These are phyloP conservation scores for Sarocladium oryzae DNA, from an alignment of 2,329 filamentous ascomycete species.

Conservation along the genomic window DNA sequence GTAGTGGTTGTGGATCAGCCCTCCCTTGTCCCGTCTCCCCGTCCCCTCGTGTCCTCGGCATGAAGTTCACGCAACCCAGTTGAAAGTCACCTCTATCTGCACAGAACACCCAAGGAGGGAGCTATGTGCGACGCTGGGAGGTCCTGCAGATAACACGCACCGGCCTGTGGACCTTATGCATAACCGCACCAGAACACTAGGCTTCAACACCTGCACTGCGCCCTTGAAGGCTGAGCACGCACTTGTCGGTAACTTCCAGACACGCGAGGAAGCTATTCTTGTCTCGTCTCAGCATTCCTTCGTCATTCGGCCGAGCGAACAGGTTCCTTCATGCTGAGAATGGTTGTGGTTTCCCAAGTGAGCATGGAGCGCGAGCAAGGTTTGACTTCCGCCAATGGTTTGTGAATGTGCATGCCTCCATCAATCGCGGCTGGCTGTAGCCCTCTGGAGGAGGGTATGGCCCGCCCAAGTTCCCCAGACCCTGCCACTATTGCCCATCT, in stretches of 20 bases:
- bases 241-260: neutral
- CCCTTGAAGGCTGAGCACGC: slow-evolving; percentile 7
- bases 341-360: neutral
- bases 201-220: slow-evolving; percentile 6
- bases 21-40: slow-evolving; percentile 6
- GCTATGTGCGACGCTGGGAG: neutral
- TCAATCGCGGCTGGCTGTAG: too few species aligned
- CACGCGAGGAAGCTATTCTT: neutral
- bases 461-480: too few species aligned
- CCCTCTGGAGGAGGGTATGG: too few species aligned
- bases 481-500: neutral
- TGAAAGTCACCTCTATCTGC: too few species aligned
- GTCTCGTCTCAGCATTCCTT: slow-evolving; percentile 1
- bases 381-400: neutral
- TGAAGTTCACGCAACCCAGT: neutral
- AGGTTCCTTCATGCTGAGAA: neutral
- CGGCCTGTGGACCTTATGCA: neutral
- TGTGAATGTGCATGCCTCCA: neutral
- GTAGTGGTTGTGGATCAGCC: neutral
- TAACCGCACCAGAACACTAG: neutral
- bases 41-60: slow-evolving; percentile 1
- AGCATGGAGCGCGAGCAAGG: neutral
- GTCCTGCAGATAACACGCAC: neutral
- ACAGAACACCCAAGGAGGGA: too few species aligned
- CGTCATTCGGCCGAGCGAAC: slow-evolving; percentile 1